Evolutionary conservation across 306 rosid genomes (phyloP), one percentile per base, ranked within the genome.

Genomic region (Senna tora): DNA sequence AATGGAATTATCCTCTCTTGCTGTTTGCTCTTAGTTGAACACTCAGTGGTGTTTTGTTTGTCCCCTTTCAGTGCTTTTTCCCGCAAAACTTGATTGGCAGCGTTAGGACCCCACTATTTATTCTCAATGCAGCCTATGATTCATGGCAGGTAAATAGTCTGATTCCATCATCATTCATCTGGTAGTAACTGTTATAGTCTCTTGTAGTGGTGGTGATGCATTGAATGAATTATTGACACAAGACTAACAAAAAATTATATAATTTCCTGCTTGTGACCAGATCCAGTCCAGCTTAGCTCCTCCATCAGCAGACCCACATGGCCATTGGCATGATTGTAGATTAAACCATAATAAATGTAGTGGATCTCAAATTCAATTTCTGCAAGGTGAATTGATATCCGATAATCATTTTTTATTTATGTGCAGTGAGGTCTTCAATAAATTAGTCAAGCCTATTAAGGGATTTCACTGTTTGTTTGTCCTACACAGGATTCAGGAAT

Each of bases 101-200:
- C 50, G 77, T 91, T 47, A 76, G 43, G 78, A 95, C 99, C 49
- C 99, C 99, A 0, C 79, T 95, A 12, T 95, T 94, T 77, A 84
- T 94, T 81, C 90, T 94, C 59, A 94, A 94, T 75, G 83, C 99
- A 45, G 99, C 99, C 71, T 95, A 91, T 72, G 97, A 95, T 80
- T 84, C 96, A 19, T 95, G 99, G 99, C 97, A 94, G 99, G 99
- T 94, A 81, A 71, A 67, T 75, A 12, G 22, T 61, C 46, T 5
- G 11, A 71, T 64, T 52, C 67, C 10, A 50, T 34, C 13, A 68
- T 15, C n/a, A 25, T 25, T 25, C 30, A 25, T 25, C 30, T 13
- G 25, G 34, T 66, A 28, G 57, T 75, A 51, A 53, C 7, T 10
- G 4, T 9, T 38, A 57, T 21, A 20, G 16, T 51, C 15, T 55